Percentiles rank a stretch among this genome's conserved stretches.
Conservation (phyloP, 805 yeast species). For the Lachancea kluyveri region DNA sequence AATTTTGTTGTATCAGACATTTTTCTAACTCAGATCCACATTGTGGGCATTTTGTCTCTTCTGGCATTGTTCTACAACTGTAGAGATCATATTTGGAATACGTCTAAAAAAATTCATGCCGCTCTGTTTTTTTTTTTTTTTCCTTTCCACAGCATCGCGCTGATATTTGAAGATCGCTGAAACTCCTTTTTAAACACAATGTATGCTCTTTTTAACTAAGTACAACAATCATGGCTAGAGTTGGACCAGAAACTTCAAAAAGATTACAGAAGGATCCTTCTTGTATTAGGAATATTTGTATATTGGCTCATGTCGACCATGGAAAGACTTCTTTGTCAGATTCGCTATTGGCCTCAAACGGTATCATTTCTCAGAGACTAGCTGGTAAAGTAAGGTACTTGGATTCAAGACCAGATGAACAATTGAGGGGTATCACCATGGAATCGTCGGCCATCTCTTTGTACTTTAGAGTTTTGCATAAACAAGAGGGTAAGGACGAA, state of each 20-base stretch:
- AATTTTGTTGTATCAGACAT: conserved; percentile 30
- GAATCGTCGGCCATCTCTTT: conserved; percentile 92
- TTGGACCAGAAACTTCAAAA: conserved; percentile 58
- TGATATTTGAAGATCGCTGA: too few relatives aligned
- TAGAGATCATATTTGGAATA: too few relatives aligned
- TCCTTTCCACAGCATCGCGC: too few relatives aligned
- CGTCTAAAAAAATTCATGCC: too few relatives aligned
- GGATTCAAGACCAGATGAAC: conserved; percentile 95
- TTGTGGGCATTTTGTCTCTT: conserved; percentile 19
- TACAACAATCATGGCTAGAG: conserved; percentile 36
- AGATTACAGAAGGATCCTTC: conserved; percentile 64
- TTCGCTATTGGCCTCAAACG: conserved; percentile 88
- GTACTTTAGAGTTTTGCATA: conserved; percentile 67
- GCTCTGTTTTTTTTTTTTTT: too few relatives aligned
- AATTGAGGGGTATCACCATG: conserved; percentile 94
- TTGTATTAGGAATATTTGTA: conserved; percentile 82
- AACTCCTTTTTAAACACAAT: too few relatives aligned
- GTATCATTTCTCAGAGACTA: conserved; percentile 88
- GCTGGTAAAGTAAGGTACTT: conserved; percentile 93
- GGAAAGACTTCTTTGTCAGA: conserved; percentile 96
- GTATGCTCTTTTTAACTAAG: too few relatives aligned
- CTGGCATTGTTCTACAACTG: too few relatives aligned
- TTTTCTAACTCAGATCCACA: conserved; percentile 21
- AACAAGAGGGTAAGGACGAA: conserved; percentile 36
- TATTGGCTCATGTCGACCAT: conserved; percentile 96